These are phyloP conservation scores for Lecanicillium sp. DNA, from an alignment of 2,329 filamentous ascomycete species.

Conservation along the genomic window DNA sequence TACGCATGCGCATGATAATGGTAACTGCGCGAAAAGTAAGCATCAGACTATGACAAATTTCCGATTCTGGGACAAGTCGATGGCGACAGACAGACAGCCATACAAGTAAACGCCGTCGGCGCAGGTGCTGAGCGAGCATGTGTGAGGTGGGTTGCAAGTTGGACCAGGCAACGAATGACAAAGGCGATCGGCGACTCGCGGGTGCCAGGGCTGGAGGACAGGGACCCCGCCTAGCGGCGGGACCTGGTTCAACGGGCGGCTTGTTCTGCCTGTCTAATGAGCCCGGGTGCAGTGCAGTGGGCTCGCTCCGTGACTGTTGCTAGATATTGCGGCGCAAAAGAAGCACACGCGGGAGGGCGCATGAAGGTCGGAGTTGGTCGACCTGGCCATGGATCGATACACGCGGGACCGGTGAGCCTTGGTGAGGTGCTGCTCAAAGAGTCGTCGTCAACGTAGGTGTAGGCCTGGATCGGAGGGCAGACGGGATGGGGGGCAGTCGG, in stretches of 20 bases:
- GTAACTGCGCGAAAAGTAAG: neutral
- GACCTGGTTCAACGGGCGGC: constrained; percentile 3
- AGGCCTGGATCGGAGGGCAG: neutral
- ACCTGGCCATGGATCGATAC: too few species aligned
- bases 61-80: neutral
- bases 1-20: neutral
- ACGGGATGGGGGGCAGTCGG: neutral
- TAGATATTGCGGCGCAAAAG: too few species aligned
- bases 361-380: too few species aligned
- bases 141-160: neutral
- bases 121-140: too few species aligned
- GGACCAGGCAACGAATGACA: constrained; percentile 5
- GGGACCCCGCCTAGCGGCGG: constrained; percentile 3
- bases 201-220: constrained; percentile 3
- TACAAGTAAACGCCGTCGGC: too few species aligned
- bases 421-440: too few species aligned
- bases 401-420: too few species aligned
- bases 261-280: constrained; percentile 2
- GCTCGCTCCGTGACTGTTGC: too few species aligned
- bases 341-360: too few species aligned
- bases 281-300: neutral
- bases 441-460: too few species aligned
- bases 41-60: neutral
- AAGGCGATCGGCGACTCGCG: constrained; percentile 10
- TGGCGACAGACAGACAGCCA: neutral